A percentile compares a stretch with the other conserved stretches of the same genome.
phyloP scores from a whole-genome alignment of 2,329 filamentous ascomycete species.

The Aulographum hederae region DNA sequence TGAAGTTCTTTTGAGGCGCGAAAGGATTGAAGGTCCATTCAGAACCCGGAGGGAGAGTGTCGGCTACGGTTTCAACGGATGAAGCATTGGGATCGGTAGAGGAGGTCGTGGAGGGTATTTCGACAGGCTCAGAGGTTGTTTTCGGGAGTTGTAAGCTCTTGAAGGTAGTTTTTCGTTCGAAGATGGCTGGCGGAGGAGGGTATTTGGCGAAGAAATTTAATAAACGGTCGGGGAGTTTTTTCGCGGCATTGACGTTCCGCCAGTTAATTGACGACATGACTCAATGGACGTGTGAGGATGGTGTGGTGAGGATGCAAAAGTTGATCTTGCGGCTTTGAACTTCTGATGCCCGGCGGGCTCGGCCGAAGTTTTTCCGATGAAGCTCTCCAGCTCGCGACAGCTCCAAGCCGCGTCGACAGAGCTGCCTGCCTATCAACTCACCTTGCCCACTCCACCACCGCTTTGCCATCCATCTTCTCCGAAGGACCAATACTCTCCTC shows the following conservation, averaged over 20 bases:
- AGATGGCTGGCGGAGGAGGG: slow-evolving; percentile 44
- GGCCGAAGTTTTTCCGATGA: too few species aligned
- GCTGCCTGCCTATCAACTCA: too few species aligned
- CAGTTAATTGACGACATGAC: too few species aligned
- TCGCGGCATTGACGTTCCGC: slow-evolving; percentile 41
- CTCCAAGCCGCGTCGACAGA: too few species aligned
- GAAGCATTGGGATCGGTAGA: slow-evolving; percentile 23
- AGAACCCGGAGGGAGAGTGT: slow-evolving; percentile 12
- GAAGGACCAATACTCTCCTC: too few species aligned
- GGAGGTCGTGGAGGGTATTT: slow-evolving; percentile 15
- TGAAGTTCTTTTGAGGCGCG: slow-evolving; percentile 55
- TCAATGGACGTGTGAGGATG: too few species aligned
- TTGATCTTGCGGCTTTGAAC: too few species aligned
- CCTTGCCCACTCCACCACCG: too few species aligned
- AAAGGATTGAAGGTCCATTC: slow-evolving; percentile 50
- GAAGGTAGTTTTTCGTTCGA: background rate
- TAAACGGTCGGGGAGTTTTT: slow-evolving; percentile 58
- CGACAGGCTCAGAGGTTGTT: slow-evolving; percentile 6
- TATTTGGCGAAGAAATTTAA: slow-evolving; percentile 79
- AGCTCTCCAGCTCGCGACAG: too few species aligned
- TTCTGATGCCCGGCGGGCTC: too few species aligned
- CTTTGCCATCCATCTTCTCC: too few species aligned
- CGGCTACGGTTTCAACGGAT: slow-evolving; percentile 12
- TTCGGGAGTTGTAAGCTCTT: background rate
- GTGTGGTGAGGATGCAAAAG: too few species aligned